Base-by-base conservation (phyloP, 2,329 filamentous ascomycete genomes). In the Cordyceps pruinosa region DNA sequence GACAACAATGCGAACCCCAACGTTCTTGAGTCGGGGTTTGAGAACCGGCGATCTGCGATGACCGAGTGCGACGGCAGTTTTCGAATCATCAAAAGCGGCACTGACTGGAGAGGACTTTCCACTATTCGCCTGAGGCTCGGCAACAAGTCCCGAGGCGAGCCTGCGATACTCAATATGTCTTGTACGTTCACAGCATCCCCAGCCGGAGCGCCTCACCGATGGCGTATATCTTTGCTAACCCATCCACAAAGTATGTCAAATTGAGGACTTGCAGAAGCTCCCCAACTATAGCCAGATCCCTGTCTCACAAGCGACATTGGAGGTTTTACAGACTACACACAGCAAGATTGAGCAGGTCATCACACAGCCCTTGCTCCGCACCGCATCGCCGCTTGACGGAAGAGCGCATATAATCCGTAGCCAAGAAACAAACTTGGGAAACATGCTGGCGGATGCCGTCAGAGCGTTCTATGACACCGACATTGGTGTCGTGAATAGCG, bases 401-500 rank as follows among this genome's bases (percentile, higher is more conserved):
- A 53, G 63, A 34, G 52, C 52, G 23, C 45, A 54, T 19, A 51
- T 66, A 12, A 53, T 66, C 25, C 61, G 65, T 10, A 61, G 62
- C 37, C 53, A 60, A 44, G 65, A 66, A 52, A 64, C 64, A 9
- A 66, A 65, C 41, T 48, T 66, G 4, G 64, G 65, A 13, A 66
- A 66, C 42, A 62, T 66, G 60, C 53, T 66, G 2, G 63, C 64
- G 7, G 64, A 66, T 53, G 61, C 59, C 12, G 59, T 64, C 17
- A 60, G 64, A 6, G 65, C 63, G 4, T 66, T 64, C 44, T 66
- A 66, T 39, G 55, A 60, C 25, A 59, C 60, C 12, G 64, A 66
- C 26, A 64, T 66, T 21, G 60, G 62, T 4, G 60, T 66, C 17
- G 60, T 66, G 39, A 66, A 66, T 26, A 64, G 64, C 30, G 65